Base-by-base conservation (phyloP, 352 stramenopile species). In the Pythium inflatum region DNA sequence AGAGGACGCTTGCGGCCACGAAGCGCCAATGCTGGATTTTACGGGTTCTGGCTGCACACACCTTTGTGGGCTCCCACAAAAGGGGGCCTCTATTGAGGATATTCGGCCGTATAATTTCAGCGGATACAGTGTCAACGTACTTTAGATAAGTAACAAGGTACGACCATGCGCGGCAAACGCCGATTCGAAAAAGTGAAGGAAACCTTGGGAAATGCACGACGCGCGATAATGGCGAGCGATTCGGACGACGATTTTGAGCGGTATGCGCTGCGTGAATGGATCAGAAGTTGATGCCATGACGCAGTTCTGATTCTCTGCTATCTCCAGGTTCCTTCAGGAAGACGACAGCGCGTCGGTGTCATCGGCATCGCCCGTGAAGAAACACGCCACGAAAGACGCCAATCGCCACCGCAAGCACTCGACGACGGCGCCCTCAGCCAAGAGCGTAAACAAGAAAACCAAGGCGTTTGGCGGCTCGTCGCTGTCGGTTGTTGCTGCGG, bases 181-280 rank as follows among this genome's bases (percentile, higher is more conserved):
- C 36, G 22, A 16, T 65, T 66, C 46, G 64, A 66, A 66, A 69
- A 62, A 40, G 14, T 45, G 43, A 50, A 50, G 38, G 45, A 56
- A 63, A 71, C 66, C 31, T 45, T 25, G 20, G 51, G 46, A 67
- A 62, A 72, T 71, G 64, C 34, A 27, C 45, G 5, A n/a, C 13
- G 55, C 4, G 5, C 24, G 18, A 56, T 28, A 48, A 68, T 78
- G 56, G 73, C 73, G 27, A 80, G 76, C 60, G 80, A 88, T 62
- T 88, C 79, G 55, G 80, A 89, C 50, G 68, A 81, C 33, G 82
- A 88, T 48, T 92, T 92, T 69, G 78, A 81, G 76, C 75, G 80
- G 83, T 90, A 72, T 53, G 72, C 40, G 56, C 33, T 20, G 9
- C 54, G 0, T 27, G 2, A 18, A 7, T n/a, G 50, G 7, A 13